These are phyloP conservation scores for Boletellus ananas DNA, from an alignment of 768 basidiomycete genomes.

Conservation along the genomic window DNA sequence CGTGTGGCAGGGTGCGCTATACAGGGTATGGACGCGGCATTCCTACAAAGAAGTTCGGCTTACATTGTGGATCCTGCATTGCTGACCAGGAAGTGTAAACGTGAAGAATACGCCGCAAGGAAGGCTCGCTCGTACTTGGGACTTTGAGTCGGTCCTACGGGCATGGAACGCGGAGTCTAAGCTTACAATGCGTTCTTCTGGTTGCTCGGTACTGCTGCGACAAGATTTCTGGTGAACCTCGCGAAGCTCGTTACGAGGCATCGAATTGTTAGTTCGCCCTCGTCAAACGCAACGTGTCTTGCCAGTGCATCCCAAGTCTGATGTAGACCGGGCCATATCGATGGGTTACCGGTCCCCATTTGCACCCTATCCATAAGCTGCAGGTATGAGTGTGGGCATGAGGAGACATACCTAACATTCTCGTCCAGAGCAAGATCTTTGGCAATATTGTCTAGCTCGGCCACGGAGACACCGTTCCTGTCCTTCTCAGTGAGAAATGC, in stretches of 20 bases:
- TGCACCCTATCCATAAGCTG: slow-evolving; percentile 24
- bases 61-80: slow-evolving; percentile 59
- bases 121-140: slow-evolving; percentile 64
- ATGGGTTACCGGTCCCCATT: slow-evolving; percentile 38
- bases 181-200: slow-evolving; percentile 74
- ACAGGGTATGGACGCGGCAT: background rate
- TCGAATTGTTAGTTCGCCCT: slow-evolving; percentile 34
- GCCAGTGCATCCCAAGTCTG: slow-evolving; percentile 48
- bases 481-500: slow-evolving; percentile 34
- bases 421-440: slow-evolving; percentile 48
- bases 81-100: slow-evolving; percentile 75
- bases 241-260: slow-evolving; percentile 51
- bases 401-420: slow-evolving; percentile 27
- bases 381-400: background rate
- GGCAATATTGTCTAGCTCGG: slow-evolving; percentile 48
- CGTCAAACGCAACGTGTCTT: slow-evolving; percentile 33
- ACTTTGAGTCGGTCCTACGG: slow-evolving; percentile 2
- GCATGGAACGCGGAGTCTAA: background rate
- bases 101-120: slow-evolving; percentile 63
- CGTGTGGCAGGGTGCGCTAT: slow-evolving; percentile 62
- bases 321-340: slow-evolving; percentile 53
- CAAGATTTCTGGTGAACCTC: slow-evolving; percentile 80
- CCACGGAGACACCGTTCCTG: slow-evolving; percentile 18
- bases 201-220: slow-evolving; percentile 70
- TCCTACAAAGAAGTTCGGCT: slow-evolving; percentile 19